These are phyloP conservation scores for Stropharia rugosoannulata DNA, from an alignment of 768 basidiomycete genomes.

Conservation along the genomic window DNA sequence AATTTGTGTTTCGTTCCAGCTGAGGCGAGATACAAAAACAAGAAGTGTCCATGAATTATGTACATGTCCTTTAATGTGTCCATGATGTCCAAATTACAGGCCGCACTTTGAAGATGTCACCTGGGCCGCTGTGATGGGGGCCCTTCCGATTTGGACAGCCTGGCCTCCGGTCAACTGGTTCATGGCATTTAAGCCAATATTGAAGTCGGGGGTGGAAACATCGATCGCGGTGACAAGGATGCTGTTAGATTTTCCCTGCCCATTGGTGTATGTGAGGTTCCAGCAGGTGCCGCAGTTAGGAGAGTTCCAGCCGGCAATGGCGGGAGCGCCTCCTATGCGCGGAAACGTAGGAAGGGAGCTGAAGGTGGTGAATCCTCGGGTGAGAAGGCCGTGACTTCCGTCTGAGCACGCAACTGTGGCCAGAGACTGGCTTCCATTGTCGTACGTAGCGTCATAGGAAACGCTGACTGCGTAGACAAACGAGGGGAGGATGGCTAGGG, in stretches of 20 bases:
- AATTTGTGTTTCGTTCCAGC: background rate
- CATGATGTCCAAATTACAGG: constrained; percentile 21
- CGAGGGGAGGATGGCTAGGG: constrained; percentile 24
- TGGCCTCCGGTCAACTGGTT: constrained; percentile 47
- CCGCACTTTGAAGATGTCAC: constrained; percentile 51
- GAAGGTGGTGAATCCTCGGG: constrained; percentile 46
- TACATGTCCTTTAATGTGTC: background rate
- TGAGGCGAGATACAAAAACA: too few relatives aligned
- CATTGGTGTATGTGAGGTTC: constrained; percentile 46
- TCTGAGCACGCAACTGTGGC: constrained; percentile 43
- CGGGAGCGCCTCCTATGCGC: constrained; percentile 53
- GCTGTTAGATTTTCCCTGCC: constrained; percentile 25
- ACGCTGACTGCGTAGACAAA: constrained; percentile 24
- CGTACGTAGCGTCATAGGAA: constrained; percentile 51
- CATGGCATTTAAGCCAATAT: constrained; percentile 51
- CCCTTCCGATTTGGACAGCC: constrained; percentile 45
- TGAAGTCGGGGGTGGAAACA: constrained; percentile 41
- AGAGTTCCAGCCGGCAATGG: constrained; percentile 51
- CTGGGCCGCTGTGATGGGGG: constrained; percentile 40
- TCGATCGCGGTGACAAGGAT: constrained; percentile 56
- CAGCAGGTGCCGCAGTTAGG: constrained; percentile 59
- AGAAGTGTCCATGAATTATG: background rate
- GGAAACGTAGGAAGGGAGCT: constrained; percentile 57
- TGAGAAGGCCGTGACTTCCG: constrained; percentile 49
- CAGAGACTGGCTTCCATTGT: constrained; percentile 38